Percentiles rank a stretch among this genome's conserved stretches.
These are phyloP conservation scores for Naganishia kalamii DNA, from an alignment of 768 basidiomycete species.

Conservation along the genomic window DNA sequence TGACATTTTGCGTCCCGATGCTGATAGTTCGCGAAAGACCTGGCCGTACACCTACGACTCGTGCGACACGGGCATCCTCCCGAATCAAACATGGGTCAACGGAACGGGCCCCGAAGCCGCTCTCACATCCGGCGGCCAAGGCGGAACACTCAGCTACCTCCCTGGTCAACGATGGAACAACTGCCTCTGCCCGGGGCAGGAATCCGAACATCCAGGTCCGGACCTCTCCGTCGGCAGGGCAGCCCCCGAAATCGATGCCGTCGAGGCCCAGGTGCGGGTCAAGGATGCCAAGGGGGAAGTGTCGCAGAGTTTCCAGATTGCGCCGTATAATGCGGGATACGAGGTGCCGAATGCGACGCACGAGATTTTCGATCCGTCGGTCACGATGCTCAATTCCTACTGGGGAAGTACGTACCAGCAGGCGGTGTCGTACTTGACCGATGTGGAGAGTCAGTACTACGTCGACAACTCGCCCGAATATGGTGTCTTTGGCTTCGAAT, in stretches of 20 bases:
- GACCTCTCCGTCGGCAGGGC: conserved; percentile 59
- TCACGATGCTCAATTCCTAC: conserved; percentile 47
- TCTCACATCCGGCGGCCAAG: conserved; percentile 34
- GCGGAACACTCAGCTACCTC: conserved; percentile 45
- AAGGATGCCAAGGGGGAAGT: conserved; percentile 51
- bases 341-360: conserved; percentile 46
- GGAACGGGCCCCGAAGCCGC: conserved; percentile 36
- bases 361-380: conserved; percentile 50
- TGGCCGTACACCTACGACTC: conserved; percentile 40
- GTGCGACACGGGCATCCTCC: conserved; percentile 41
- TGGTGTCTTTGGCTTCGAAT: conserved; percentile 50
- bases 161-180: conserved; percentile 52
- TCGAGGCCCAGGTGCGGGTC: conserved; percentile 77
- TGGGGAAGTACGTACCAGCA: conserved; percentile 52
- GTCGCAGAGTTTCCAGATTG: conserved; percentile 72
- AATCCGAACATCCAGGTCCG: conserved; percentile 82
- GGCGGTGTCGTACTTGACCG: conserved; percentile 52
- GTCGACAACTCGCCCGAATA: conserved; percentile 30
- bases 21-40: neutral
- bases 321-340: conserved; percentile 60
- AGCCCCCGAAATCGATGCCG: conserved; percentile 86
- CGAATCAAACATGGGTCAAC: conserved; percentile 39
- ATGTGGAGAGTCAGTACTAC: conserved; percentile 40
- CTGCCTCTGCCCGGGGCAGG: conserved; percentile 76
- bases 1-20: conserved; percentile 85